These are phyloP conservation scores for Aspergillus novofumigatus DNA, from an alignment of 2,329 filamentous ascomycete genomes.

Conservation along the genomic window DNA sequence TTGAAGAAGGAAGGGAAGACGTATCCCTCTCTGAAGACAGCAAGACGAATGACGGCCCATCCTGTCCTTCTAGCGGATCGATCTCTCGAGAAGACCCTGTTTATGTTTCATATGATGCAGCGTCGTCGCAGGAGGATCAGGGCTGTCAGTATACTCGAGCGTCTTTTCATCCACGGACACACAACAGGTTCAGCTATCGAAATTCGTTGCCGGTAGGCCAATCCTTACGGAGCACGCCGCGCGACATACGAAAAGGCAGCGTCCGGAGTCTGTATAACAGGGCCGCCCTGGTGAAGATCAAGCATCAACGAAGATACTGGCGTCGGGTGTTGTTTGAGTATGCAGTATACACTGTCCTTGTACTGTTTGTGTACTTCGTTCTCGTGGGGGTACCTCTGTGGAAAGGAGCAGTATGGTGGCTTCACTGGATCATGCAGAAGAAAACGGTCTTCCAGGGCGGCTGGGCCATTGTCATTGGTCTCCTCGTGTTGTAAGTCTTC, in stretches of 20 bases:
- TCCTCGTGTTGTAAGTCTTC: slow-evolving; percentile 32
- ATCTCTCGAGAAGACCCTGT: not conserved
- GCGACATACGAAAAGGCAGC: slow-evolving; percentile 3
- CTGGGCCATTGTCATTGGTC: slow-evolving; percentile 38
- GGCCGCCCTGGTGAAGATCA: slow-evolving; percentile 7
- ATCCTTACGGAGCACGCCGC: not conserved
- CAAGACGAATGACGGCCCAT: not conserved
- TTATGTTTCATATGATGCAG: not conserved
- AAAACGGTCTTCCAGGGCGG: slow-evolving; percentile 41
- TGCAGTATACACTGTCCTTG: slow-evolving; percentile 32
- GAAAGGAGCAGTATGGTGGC: slow-evolving; percentile 43
- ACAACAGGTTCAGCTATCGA: not conserved
- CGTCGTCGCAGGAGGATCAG: not conserved
- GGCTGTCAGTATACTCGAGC: not conserved
- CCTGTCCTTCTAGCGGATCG: not conserved
- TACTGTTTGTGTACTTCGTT: slow-evolving; percentile 45
- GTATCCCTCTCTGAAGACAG: not conserved
- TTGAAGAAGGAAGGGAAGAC: not conserved
- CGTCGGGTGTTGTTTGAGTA: slow-evolving; percentile 38
- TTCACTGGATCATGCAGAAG: slow-evolving; percentile 39
- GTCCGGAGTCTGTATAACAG: slow-evolving; percentile 7
- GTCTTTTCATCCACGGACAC: not conserved
- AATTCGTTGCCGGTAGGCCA: not conserved
- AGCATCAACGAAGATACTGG: slow-evolving; percentile 29
- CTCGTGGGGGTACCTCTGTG: slow-evolving; percentile 45